Evolutionary conservation across 495 filamentous ascomycete genomes (phyloP), one percentile per base, ranked within the genome.

Genomic region (Usnea hakonensis): DNA sequence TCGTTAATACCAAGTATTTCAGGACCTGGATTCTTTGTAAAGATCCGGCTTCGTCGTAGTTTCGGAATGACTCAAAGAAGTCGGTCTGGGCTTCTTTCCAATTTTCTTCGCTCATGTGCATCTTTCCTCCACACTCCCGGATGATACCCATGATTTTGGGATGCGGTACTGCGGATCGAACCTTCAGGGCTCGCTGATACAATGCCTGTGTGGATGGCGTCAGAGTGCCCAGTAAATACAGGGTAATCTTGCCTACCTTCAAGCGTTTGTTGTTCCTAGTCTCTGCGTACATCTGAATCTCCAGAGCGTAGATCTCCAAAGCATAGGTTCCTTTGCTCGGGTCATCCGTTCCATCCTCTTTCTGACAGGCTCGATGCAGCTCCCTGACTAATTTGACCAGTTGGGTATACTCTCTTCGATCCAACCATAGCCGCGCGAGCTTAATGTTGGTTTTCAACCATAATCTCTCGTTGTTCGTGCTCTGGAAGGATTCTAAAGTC

Each of bases 21-120:
- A 98, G 84, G 17, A 97, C 94, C 71, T 97, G 92, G 69, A 97
- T 98, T 32, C 94, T 87, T 72, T 96, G 91, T 68, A 96, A 81
- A 41, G 92, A 96, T 56, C 94, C 94, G 44, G 94, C 94, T 74
- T 98, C 94, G 72, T 98, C 95, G 75, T 97, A 98, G 76, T 97
- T 97, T 32, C 91, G 89, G 78, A 98, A 98, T 5, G 94, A 93
- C 74, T 98, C 95, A 72, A 96, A 97, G 75, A 98, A 98, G 74
- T 96, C 95, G 65, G 85, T 92, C 71, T 97, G 93, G 6, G 94
- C 94, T 62, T 91, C 89, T 74, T 95, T 90, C 94, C 94, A 98
- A 73, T 96, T 96, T 76, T 97, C 94, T 78, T 98, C 94, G 70
- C 90, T 95, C 95, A 98, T 97, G 75, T 98, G 92, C 94, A 98